Percentiles rank a stretch among this genome's conserved stretches.
phyloP scores from a whole-genome alignment of 768 basidiomycete species.

The Lactarius quietus region DNA sequence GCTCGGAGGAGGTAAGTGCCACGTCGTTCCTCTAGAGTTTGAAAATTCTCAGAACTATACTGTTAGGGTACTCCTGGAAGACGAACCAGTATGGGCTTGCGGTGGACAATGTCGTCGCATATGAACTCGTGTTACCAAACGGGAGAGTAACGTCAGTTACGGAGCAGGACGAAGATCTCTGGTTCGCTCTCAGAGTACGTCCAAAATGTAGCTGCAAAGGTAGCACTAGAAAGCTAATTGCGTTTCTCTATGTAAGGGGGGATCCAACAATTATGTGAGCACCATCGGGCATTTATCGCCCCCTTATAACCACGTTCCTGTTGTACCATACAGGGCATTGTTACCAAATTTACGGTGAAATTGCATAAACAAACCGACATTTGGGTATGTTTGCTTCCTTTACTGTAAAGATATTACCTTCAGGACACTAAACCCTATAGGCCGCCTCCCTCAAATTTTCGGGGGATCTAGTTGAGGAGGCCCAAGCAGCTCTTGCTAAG shows the following conservation, averaged over 20 bases:
- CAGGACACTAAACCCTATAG: not conserved
- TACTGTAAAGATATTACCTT: not conserved
- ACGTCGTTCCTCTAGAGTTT: no score
- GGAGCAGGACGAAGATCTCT: constrained; percentile 14
- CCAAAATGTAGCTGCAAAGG: no score
- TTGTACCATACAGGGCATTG: constrained; percentile 9
- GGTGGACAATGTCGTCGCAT: constrained; percentile 33
- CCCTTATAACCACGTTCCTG: not conserved
- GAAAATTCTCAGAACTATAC: not conserved
- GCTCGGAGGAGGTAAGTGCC: constrained; percentile 28
- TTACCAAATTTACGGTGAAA: constrained; percentile 17
- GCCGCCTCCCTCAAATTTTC: constrained; percentile 7
- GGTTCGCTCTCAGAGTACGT: constrained; percentile 20
- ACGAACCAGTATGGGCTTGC: constrained; percentile 36
- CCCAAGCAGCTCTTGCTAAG: not conserved
- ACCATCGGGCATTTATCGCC: not conserved
- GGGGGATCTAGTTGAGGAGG: not conserved
- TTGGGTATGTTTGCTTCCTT: constrained; percentile 11
- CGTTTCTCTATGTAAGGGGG: not conserved
- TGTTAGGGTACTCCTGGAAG: constrained; percentile 34
- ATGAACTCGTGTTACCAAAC: constrained; percentile 32
- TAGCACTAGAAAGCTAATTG: not conserved
- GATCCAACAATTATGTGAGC: constrained; percentile 20
- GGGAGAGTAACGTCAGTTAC: constrained; percentile 25
- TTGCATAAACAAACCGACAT: constrained; percentile 13